Conservation (phyloP, 2,329 filamentous ascomycete genomes). For the Ophiostoma quercus region DNA sequence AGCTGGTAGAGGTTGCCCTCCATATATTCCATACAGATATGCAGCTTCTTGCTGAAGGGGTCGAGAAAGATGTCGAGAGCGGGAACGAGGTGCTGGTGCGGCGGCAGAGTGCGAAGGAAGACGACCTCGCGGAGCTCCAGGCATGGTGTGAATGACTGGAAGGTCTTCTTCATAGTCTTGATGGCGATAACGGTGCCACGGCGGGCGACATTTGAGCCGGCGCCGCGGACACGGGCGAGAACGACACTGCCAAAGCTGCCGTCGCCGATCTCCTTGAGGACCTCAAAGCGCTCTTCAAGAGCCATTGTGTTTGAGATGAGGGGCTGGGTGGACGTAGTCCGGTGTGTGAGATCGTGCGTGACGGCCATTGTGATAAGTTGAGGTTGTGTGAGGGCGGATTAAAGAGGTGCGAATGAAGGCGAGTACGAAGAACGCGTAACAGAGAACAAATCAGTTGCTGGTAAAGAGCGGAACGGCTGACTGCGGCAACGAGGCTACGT, state of each 20-base stretch:
- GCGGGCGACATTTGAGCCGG: conserved; percentile 80
- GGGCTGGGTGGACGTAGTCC: conserved; percentile 55
- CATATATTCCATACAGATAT: conserved; percentile 99
- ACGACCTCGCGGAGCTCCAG: conserved; percentile 94
- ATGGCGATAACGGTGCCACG: conserved; percentile 93
- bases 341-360: conserved; percentile 65
- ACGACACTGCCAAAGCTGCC: conserved; percentile 97
- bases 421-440: background rate
- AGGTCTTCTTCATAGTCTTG: conserved; percentile 99
- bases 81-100: conserved; percentile 89
- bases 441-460: conserved; percentile 11
- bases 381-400: background rate
- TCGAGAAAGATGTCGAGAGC: conserved; percentile 98
- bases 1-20: conserved; percentile 97
- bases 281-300: conserved; percentile 91
- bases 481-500: conserved; percentile 15
- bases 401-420: background rate
- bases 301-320: conserved; percentile 47
- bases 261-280: conserved; percentile 97
- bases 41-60: conserved; percentile 89
- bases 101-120: conserved; percentile 82
- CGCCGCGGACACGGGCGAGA: conserved; percentile 83
- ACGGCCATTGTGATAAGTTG: conserved; percentile 60
- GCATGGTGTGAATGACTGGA: conserved; percentile 85
- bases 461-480: conserved; percentile 15